A percentile compares a stretch with the other conserved stretches of the same genome.
Evolutionary conservation across 805 yeast species (phyloP).

Genomic region (Metschnikowia hibisci): DNA sequence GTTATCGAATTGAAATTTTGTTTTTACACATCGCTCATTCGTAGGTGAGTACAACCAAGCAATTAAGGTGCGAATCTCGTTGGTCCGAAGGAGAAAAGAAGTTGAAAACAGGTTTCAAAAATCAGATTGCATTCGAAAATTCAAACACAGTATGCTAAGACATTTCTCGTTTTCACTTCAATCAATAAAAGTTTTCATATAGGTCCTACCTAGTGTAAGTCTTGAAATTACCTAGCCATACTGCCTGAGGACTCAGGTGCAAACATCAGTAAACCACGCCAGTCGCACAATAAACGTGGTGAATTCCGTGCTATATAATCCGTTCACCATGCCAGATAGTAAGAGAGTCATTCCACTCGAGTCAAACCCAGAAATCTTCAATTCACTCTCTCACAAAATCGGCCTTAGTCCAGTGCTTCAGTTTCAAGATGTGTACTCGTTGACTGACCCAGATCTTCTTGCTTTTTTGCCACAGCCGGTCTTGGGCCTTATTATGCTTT

Average conservation of each 20-base stretch:
- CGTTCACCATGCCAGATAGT: conserved; percentile 14
- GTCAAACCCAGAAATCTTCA: conserved; percentile 83
- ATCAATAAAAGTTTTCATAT: no score
- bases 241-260: not conserved
- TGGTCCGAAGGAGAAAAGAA: no score
- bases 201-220: no score
- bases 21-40: no score
- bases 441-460: conserved; percentile 78
- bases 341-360: conserved; percentile 74
- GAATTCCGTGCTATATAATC: not conserved
- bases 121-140: no score
- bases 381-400: conserved; percentile 58
- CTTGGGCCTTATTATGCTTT: conserved; percentile 69
- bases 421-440: conserved; percentile 79
- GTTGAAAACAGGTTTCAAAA: no score
- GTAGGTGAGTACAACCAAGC: no score
- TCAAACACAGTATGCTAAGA: no score
- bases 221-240: not conserved
- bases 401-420: conserved; percentile 60
- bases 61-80: no score
- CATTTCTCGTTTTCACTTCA: no score
- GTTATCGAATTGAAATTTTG: not conserved
- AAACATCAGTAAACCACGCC: conserved; percentile 3
- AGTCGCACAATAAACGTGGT: not conserved
- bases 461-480: conserved; percentile 81